Base-by-base conservation (phyloP, 371 early-diverging fungal genomes). In the Mucor racemosus region DNA sequence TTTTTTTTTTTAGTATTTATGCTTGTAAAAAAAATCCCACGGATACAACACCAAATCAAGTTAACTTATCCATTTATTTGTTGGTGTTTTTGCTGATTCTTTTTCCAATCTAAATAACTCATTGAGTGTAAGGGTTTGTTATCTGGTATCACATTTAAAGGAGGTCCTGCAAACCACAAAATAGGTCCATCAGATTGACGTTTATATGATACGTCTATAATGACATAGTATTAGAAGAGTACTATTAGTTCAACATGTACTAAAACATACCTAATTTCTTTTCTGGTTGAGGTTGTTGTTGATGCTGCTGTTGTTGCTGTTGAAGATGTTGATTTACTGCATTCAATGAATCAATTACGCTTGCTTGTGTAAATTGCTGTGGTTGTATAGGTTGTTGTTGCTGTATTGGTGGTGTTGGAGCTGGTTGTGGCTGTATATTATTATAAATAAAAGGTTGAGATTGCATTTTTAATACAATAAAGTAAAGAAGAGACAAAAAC, bases 111-210 rank as follows among this genome's bases (percentile, higher is more conserved):
- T 44, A 76, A 68, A 65, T 81, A 81, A 36, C 65, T 66, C 11
- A 73, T 14, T n/a, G 77, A 77, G 56, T 80, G 77, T 17, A 68
- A 46, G 34, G 76, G 73, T 46, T 58, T 64, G 14, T 42, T 57
- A 21, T 67, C 44, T n/a, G 68, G 67, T 50, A 58, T 64, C 48
- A 74, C 64, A 60, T 78, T 74, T 3, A 72, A 46, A 7, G 81
- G 78, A 42, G 81, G 81, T 1, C 74, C 78, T 10, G 81, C 76
- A 66, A 76, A 81, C 81, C 81, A 81, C 15, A 78, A 60, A 8
- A 80, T 56, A 56, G 76, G 79, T 17, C 73, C 73, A 35, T 79
- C 75, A 4, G 53, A 7, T 55, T 76, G 68, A 38, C 79, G 72
- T 62, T 74, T 74, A 54, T 70, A 74, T 21, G 61, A 58, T 36